Conservation (phyloP, 2,329 filamentous ascomycete species). For the Pestalotiopsis sp. region DNA sequence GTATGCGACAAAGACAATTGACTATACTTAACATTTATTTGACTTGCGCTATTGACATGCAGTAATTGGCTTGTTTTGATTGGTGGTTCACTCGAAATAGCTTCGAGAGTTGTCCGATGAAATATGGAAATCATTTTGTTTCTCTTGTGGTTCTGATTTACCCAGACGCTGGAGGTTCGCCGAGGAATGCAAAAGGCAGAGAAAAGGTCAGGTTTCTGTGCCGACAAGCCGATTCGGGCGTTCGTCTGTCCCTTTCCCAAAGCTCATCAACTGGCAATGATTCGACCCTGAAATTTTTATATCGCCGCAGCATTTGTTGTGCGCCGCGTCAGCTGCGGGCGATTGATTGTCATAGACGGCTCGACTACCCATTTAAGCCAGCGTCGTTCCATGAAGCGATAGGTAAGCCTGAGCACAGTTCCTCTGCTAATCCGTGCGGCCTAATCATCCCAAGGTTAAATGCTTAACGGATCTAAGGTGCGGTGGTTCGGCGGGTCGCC, state of each 20-base stretch:
- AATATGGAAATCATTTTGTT: no score
- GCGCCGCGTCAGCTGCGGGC: not conserved
- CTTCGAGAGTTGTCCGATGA: no score
- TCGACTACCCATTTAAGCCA: not conserved
- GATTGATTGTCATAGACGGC: not conserved
- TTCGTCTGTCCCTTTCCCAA: no score
- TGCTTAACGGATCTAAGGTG: not conserved
- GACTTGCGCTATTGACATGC: not conserved
- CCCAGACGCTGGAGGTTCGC: no score
- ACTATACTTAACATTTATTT: not conserved
- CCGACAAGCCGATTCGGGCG: no score
- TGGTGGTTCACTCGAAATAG: no score
- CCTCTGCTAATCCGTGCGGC: no score
- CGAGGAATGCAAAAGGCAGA: no score
- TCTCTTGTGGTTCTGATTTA: no score
- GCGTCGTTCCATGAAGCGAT: not conserved
- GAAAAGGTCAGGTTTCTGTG: no score
- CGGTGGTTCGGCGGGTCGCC: not conserved
- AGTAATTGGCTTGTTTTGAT: no score
- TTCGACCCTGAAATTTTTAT: not conserved
- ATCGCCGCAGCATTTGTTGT: not conserved
- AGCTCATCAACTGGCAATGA: no score
- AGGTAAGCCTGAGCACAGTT: not conserved
- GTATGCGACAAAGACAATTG: not conserved
- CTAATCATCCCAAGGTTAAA: not conserved